Conservation (phyloP, 176 grass and related monocot genomes). For the Panicum miliaceum region DNA sequence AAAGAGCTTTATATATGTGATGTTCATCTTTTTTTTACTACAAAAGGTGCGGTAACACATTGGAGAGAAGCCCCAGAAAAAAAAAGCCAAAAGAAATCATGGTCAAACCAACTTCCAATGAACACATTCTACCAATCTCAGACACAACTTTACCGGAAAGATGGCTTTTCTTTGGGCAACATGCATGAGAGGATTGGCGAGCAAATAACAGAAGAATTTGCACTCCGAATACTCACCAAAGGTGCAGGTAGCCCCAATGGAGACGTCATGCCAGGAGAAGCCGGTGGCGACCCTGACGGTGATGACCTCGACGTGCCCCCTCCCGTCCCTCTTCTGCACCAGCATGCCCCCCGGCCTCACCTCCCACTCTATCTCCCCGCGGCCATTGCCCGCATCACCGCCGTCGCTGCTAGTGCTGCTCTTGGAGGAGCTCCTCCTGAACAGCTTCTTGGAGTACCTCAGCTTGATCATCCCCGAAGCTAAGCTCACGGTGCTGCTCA, state of each 20-base stretch:
- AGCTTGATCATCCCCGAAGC: conserved; percentile 71
- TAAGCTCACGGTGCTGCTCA: neutral
- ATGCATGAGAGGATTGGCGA: neutral
- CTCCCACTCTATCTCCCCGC: conserved; percentile 91
- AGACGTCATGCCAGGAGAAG: conserved; percentile 75
- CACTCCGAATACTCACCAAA: conserved; percentile 60
- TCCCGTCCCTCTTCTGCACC: conserved; percentile 87
- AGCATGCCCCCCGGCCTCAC: conserved; percentile 94
- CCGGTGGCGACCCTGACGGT: conserved; percentile 77
- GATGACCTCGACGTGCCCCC: conserved; percentile 65
- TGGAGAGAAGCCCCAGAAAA: neutral
- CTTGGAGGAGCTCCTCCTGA: conserved; percentile 90
- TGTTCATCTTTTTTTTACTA: neutral
- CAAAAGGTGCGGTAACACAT: neutral
- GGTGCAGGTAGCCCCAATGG: conserved; percentile 82
- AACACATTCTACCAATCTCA: conserved; percentile 11
- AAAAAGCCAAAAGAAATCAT: neutral
- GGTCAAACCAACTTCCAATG: neutral
- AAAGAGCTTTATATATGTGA: conserved; percentile 14
- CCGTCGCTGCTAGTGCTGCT: conserved; percentile 31
- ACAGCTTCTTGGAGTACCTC: conserved; percentile 89
- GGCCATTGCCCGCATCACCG: neutral
- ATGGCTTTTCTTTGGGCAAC: neutral
- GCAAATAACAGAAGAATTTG: neutral
- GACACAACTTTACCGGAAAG: neutral